Evolutionary conservation across 441 rosid species (phyloP).

Genomic region (Rhodomyrtus psidioides): DNA sequence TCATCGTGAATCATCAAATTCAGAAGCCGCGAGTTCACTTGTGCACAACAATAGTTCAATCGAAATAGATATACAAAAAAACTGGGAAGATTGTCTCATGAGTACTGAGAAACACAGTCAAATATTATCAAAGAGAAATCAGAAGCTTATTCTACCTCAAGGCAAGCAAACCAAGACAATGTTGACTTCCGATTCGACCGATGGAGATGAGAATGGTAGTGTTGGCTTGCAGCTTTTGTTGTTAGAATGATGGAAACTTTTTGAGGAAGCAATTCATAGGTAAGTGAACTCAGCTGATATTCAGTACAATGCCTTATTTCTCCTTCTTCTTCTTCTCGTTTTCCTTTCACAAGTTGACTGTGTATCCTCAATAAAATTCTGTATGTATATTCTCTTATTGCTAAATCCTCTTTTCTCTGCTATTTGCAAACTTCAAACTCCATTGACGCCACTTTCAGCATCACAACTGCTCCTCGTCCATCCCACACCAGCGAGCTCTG

Average conservation of each 20-base stretch:
- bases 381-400: no score
- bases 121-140: neutral
- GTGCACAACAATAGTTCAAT: no score
- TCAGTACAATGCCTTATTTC: neutral
- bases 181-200: neutral
- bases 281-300: neutral
- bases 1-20: neutral
- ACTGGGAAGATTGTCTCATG: neutral
- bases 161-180: neutral
- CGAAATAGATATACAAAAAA: rapidly evolving
- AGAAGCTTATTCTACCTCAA: neutral
- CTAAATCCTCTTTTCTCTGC: no score
- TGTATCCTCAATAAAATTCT: no score
- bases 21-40: rapidly evolving
- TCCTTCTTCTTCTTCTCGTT: neutral
- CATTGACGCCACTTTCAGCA: no score
- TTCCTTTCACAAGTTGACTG: no score
- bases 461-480: no score
- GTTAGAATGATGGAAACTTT: no score
- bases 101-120: neutral
- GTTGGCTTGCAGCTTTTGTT: neutral
- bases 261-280: neutral
- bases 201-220: neutral
- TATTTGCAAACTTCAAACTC: no score
- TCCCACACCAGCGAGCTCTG: no score